A percentile compares a stretch with the other conserved stretches of the same genome.
Evolutionary conservation across 2,329 filamentous ascomycete species (phyloP).

Genomic region (Madurella mycetomatis): DNA sequence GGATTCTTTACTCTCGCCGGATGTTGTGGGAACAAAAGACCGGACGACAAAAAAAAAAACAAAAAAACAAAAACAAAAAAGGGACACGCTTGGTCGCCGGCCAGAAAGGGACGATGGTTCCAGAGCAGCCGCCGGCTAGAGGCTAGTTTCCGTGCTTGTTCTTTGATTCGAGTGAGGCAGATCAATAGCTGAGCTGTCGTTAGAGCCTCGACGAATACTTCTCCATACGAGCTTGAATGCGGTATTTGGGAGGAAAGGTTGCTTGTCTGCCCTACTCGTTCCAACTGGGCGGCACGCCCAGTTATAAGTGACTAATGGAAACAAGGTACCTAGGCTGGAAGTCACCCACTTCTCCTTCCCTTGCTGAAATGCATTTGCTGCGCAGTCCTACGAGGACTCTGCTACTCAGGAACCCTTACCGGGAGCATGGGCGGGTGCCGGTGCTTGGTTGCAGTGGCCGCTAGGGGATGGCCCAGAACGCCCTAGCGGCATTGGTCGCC

Average conservation of each 20-base stretch:
- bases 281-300: slow-evolving; percentile 19
- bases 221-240: not conserved
- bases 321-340: slow-evolving; percentile 19
- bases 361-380: slow-evolving; percentile 14
- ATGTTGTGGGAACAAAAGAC: not conserved
- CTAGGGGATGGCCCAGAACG: too few species aligned
- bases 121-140: not conserved
- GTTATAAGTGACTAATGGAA: slow-evolving; percentile 24
- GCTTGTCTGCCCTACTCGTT: slow-evolving; percentile 7
- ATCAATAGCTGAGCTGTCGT: slow-evolving; percentile 1
- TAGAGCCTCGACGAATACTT: not conserved
- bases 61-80: not conserved
- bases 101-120: not conserved
- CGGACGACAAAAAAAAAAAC: not conserved
- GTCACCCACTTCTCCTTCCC: slow-evolving; percentile 15
- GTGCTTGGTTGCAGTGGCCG: too few species aligned
- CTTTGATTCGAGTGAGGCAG: not conserved
- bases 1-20: not conserved
- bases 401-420: slow-evolving; percentile 16
- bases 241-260: slow-evolving; percentile 4
- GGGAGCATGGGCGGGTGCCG: slow-evolving; percentile 4
- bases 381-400: slow-evolving; percentile 4
- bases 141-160: not conserved
- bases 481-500: too few species aligned
- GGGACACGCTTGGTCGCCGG: not conserved